Percentiles rank a stretch among this genome's conserved stretches.
phyloP scores from a whole-genome alignment of 2,329 filamentous ascomycete genomes.

The Trichophyton schoenleinii region DNA sequence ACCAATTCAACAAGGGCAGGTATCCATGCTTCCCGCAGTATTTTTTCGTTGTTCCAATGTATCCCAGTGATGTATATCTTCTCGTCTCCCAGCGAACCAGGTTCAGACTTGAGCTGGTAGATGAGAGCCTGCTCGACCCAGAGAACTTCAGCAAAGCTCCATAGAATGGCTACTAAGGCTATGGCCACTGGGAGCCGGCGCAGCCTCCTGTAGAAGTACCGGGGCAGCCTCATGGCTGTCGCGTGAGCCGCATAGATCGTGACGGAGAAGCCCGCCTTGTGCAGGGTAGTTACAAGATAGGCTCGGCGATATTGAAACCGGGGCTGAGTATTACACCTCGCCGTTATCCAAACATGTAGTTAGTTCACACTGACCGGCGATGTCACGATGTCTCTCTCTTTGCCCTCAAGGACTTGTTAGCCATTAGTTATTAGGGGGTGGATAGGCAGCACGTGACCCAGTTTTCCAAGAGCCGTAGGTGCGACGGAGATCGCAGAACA shows the following conservation, averaged over 20 bases:
- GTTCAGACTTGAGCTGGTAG: background rate
- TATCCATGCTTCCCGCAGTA: slow-evolving; percentile 53
- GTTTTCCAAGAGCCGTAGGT: too few species aligned
- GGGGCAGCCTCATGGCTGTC: background rate
- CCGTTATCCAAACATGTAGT: too few species aligned
- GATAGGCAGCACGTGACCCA: too few species aligned
- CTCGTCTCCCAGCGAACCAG: background rate
- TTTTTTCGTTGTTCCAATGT: slow-evolving; percentile 53
- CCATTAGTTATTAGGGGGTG: too few species aligned
- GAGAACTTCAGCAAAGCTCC: background rate
- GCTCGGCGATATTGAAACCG: too few species aligned
- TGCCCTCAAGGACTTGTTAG: too few species aligned
- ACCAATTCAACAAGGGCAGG: slow-evolving; percentile 47
- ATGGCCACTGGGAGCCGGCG: background rate
- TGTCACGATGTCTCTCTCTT: too few species aligned
- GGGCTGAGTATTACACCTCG: too few species aligned
- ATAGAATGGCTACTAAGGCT: background rate
- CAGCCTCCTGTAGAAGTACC: background rate
- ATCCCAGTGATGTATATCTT: slow-evolving; percentile 55
- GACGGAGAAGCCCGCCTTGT: background rate
- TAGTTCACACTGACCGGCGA: too few species aligned
- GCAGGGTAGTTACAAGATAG: background rate
- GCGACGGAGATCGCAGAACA: too few species aligned
- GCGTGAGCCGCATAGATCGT: background rate
- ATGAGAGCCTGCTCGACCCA: background rate